phyloP scores from a whole-genome alignment of 441 rosid genomes.

The Erysimum pusillum region DNA sequence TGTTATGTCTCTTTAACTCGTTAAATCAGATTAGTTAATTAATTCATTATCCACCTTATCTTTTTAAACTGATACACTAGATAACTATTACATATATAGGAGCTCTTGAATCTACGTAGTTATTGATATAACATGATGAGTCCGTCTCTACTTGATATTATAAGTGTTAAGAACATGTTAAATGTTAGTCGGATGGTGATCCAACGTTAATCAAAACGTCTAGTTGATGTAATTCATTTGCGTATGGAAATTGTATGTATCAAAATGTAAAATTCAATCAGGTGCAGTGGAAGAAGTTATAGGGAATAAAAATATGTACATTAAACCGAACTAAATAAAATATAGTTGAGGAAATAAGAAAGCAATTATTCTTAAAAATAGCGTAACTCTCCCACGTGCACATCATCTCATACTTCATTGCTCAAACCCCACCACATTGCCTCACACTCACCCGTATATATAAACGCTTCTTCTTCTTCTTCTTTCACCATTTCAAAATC shows the following conservation, averaged over 20 bases:
- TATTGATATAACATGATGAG: not conserved
- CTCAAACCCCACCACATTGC: not conserved
- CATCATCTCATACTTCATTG: slow-evolving; percentile 34
- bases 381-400: slow-evolving; percentile 39
- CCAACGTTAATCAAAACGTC: too few species aligned
- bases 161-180: too few species aligned
- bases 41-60: not conserved
- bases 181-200: too few species aligned
- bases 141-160: too few species aligned
- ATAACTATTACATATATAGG: not conserved
- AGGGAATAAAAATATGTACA: not conserved
- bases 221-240: too few species aligned
- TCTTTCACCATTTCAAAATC: slow-evolving; percentile 39
- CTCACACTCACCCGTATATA: slow-evolving; percentile 29
- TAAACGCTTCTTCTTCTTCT: slow-evolving; percentile 4
- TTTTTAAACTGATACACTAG: not conserved
- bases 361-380: slow-evolving; percentile 25
- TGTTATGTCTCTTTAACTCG: slow-evolving; percentile 43
- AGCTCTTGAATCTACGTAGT: not conserved
- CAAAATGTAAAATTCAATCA: too few species aligned
- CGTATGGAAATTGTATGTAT: too few species aligned
- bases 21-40: slow-evolving; percentile 7
- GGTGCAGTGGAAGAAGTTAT: too few species aligned
- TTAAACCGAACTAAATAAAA: not conserved
- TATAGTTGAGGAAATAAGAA: slow-evolving; percentile 21